Evolutionary conservation across 225 moss, liverwort and hornwort genomes (phyloP).

Genomic region (Sphagnum contortum): DNA sequence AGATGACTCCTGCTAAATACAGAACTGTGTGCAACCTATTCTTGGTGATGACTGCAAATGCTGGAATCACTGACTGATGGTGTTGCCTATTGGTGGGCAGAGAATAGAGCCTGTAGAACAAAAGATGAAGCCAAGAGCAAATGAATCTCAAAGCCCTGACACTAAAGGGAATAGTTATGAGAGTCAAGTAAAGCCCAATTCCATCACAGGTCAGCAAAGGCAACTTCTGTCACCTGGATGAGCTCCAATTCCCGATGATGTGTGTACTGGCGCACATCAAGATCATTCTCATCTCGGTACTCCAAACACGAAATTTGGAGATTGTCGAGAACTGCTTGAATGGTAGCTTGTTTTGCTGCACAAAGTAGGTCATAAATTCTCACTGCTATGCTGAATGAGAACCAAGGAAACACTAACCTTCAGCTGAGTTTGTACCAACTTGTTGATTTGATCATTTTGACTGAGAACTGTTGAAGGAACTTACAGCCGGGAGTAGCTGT

Average conservation of each 20-base stretch:
- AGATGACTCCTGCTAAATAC: too few species aligned
- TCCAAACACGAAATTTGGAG: constrained; percentile 93
- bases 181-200: background rate
- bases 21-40: too few species aligned
- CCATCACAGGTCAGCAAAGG: background rate
- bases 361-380: background rate
- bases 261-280: constrained; percentile 92
- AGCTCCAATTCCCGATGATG: constrained; percentile 78
- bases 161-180: too few species aligned
- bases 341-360: constrained; percentile 78
- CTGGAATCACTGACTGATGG: too few species aligned
- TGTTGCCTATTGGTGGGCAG: too few species aligned
- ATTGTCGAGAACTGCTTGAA: constrained; percentile 97
- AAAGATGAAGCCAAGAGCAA: too few species aligned
- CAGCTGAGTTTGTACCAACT: constrained; percentile 43
- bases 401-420: too few species aligned
- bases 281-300: constrained; percentile 89
- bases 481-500: constrained; percentile 99
- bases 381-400: too few species aligned
- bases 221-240: constrained; percentile 47
- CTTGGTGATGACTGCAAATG: too few species aligned
- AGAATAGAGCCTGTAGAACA: too few species aligned
- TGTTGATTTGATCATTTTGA: background rate
- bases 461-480: constrained; percentile 9
- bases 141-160: too few species aligned